Percentiles rank a stretch among this genome's conserved stretches.
Evolutionary conservation across 2,329 filamentous ascomycete species (phyloP).

Genomic region (Chrysosporium queenslandicum): DNA sequence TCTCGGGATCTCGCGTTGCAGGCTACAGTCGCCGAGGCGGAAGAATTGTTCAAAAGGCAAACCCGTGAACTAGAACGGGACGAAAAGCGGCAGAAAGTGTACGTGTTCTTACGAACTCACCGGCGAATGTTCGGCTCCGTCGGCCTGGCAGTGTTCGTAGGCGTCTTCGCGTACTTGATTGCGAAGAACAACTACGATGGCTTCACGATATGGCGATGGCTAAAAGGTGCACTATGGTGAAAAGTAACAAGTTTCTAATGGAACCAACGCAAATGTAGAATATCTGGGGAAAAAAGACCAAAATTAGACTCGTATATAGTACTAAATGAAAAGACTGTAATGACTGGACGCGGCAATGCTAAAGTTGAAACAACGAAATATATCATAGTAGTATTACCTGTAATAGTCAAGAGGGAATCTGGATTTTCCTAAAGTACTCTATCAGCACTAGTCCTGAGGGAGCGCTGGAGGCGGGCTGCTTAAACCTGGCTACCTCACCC

Average conservation of each 20-base stretch:
- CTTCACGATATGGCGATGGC: background rate
- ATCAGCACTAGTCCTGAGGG: constrained; percentile 2
- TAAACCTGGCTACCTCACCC: background rate
- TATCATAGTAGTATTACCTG: too few species aligned
- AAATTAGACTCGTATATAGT: too few species aligned
- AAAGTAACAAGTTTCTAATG: background rate
- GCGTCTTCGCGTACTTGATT: constrained; percentile 58
- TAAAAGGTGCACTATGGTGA: background rate
- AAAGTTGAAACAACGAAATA: too few species aligned
- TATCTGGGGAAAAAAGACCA: too few species aligned
- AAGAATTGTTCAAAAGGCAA: constrained; percentile 59
- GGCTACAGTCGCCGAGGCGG: constrained; percentile 57
- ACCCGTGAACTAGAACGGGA: constrained; percentile 58
- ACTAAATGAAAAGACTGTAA: too few species aligned
- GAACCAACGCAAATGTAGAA: too few species aligned
- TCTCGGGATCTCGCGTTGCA: constrained; percentile 47
- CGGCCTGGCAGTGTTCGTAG: constrained; percentile 57
- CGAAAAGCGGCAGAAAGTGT: constrained; percentile 47
- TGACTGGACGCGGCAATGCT: too few species aligned
- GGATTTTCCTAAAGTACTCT: constrained; percentile 3
- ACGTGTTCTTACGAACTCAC: constrained; percentile 52
- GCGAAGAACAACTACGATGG: constrained; percentile 32
- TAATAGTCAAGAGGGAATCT: constrained; percentile 3
- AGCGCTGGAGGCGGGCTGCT: background rate
- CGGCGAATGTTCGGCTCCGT: constrained; percentile 53